A percentile compares a stretch with the other conserved stretches of the same genome.
phyloP scores from a whole-genome alignment of 306 rosid genomes.

The Nissolia schottii region DNA sequence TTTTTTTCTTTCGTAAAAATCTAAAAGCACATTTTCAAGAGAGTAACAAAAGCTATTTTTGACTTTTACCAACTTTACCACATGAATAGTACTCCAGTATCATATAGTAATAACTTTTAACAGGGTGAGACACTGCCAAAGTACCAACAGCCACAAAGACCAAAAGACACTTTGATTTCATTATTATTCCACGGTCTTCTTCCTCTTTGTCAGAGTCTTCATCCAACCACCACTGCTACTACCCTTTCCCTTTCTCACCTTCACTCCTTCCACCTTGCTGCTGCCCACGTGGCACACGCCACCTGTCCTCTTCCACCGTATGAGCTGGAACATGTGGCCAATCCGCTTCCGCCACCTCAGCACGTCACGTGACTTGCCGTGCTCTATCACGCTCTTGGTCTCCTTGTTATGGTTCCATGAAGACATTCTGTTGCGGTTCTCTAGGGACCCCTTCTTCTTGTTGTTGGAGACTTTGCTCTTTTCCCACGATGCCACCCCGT shows the following conservation, averaged over 20 bases:
- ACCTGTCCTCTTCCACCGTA: conserved; percentile 70
- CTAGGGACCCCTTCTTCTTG: conserved; percentile 69
- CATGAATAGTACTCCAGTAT: conserved; percentile 34
- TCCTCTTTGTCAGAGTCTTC: conserved; percentile 77
- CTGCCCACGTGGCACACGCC: conserved; percentile 65
- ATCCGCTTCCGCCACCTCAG: conserved; percentile 96
- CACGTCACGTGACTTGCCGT: conserved; percentile 55
- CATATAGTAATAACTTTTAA: too few species aligned
- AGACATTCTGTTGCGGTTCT: conserved; percentile 54
- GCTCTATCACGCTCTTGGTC: conserved; percentile 84
- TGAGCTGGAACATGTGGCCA: conserved; percentile 84
- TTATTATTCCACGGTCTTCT: conserved; percentile 60
- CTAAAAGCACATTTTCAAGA: conserved; percentile 44
- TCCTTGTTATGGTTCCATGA: conserved; percentile 47
- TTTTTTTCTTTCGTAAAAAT: neutral
- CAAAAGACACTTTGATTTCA: too few species aligned
- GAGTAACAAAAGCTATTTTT: conserved; percentile 49
- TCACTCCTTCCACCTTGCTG: conserved; percentile 76
- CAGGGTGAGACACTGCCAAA: too few species aligned
- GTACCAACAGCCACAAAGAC: neutral
- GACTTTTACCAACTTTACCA: conserved; percentile 52
- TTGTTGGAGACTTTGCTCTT: conserved; percentile 53
- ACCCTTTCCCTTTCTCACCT: conserved; percentile 74
- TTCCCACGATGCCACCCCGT: conserved; percentile 94
- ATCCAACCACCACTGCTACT: conserved; percentile 89